A percentile compares a stretch with the other conserved stretches of the same genome.
phyloP scores from a whole-genome alignment of 192 early-diverging fungal species.

The Linnemannia elongata region DNA sequence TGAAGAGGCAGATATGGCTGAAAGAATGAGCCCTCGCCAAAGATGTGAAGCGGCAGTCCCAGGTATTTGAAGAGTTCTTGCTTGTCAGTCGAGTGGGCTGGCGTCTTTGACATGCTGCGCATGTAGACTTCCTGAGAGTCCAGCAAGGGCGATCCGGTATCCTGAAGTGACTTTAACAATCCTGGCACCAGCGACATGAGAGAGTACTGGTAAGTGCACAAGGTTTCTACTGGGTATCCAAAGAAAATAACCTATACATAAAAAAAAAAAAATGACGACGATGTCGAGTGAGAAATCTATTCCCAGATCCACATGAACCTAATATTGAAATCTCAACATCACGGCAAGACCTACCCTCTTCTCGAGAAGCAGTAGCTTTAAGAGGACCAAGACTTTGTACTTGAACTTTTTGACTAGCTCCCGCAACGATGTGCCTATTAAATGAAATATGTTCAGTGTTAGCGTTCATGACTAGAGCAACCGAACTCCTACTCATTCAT shows the following conservation, averaged over 20 bases:
- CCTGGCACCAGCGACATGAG: slow-evolving; percentile 82
- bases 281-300: neutral
- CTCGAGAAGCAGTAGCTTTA: slow-evolving; percentile 83
- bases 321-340: no score
- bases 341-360: slow-evolving; percentile 66
- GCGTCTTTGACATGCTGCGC: slow-evolving; percentile 56
- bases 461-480: neutral
- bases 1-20: slow-evolving; percentile 88
- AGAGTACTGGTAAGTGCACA: slow-evolving; percentile 86
- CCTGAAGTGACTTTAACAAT: slow-evolving; percentile 60
- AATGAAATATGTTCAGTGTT: neutral
- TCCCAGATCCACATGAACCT: neutral
- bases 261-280: neutral
- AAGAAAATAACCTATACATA: slow-evolving; percentile 78
- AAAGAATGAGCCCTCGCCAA: slow-evolving; percentile 79
- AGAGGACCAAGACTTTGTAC: slow-evolving; percentile 78
- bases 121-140: slow-evolving; percentile 58
- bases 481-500: neutral
- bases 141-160: slow-evolving; percentile 62
- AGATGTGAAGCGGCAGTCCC: slow-evolving; percentile 71
- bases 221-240: slow-evolving; percentile 82
- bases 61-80: slow-evolving; percentile 63
- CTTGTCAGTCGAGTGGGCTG: slow-evolving; percentile 58
- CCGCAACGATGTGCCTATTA: slow-evolving; percentile 74
- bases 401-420: slow-evolving; percentile 81